Evolutionary conservation across 495 filamentous ascomycete species (phyloP).

Genomic region (Chaetomidium leptoderma): DNA sequence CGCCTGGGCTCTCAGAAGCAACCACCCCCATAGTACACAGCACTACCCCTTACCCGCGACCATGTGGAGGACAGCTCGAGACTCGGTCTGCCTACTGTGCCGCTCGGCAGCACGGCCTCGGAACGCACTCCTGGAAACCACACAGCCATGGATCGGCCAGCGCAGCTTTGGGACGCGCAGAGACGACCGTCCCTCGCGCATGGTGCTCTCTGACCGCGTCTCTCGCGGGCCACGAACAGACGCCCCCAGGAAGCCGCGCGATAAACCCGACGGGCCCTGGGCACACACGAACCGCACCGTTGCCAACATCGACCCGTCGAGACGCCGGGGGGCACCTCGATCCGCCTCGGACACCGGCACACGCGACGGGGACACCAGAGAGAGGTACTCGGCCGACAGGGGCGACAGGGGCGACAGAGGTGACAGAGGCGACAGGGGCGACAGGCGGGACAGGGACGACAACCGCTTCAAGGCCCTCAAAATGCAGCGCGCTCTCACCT

Average conservation of each 20-base stretch:
- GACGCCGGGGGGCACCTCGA: constrained; percentile 35
- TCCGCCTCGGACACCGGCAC: constrained; percentile 10
- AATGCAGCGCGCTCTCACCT: constrained; percentile 78
- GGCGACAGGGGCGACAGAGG: constrained; percentile 36
- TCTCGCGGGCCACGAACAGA: constrained; percentile 42
- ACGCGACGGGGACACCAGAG: constrained; percentile 7
- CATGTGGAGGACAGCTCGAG: constrained; percentile 34
- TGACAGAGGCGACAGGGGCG: constrained; percentile 29
- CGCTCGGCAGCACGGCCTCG: constrained; percentile 22
- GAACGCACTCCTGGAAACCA: constrained; percentile 12
- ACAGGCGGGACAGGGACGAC: constrained; percentile 34
- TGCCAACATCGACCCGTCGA: constrained; percentile 48
- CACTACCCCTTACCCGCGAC: constrained; percentile 8
- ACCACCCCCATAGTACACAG: not conserved
- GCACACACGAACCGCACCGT: constrained; percentile 73
- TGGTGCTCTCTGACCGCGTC: constrained; percentile 74
- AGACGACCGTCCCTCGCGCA: constrained; percentile 59
- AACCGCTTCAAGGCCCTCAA: constrained; percentile 73
- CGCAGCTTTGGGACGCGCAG: constrained; percentile 33
- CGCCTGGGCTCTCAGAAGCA: not conserved
- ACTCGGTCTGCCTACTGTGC: constrained; percentile 36
- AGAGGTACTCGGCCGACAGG: constrained; percentile 22
- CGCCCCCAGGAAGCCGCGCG: constrained; percentile 33
- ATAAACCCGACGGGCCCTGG: constrained; percentile 59
- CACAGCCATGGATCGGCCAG: constrained; percentile 34